Base-by-base conservation (phyloP, 176 grass and related monocot species). In the Hyparrhenia diplandra region DNA sequence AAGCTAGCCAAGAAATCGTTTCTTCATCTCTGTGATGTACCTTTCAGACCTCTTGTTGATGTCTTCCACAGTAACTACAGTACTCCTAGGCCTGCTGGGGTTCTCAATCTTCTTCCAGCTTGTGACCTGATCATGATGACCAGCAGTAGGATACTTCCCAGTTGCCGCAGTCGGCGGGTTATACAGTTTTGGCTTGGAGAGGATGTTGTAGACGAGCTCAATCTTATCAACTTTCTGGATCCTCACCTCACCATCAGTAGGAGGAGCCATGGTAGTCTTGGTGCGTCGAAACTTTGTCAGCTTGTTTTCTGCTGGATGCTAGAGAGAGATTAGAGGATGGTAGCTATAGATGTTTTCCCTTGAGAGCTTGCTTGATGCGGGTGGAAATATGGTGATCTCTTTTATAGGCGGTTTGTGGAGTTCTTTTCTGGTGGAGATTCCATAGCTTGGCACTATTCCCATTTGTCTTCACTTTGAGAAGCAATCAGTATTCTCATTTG, bases 151-250 rank as follows among this genome's bases (percentile, higher is more conserved):
- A 23, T 66, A 55, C 64, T 66, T 87, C 8, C 49, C 39, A 0
- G 36, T 67, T 20, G 11, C 9, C 9, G 12, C 30, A 41, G 45
- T 69, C 0, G n/a, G n/a, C n/a, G 71, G 23, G 14, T 32, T 71
- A 13, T 71, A 73, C 21, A 83, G 16, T 4, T 65, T 71, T 2
- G 86, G 75, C 68, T 74, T 88, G 37, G 47, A 60, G 29, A n/a
- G n/a, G n/a, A 83, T 46, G 67, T 79, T 88, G 46, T 71, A 32
- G 74, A 83, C 67, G 6, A 63, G 23, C 5, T 82, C 80, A n/a
- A 88, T 83, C 86, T 49, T 88, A 8, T 88, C 80, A 5, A 88
- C 80, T 46, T 88, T 88, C 13, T 88, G 80, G 64, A 88, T 81
- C 60, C 36, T 72, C 30, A 88, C 71, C 51, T 87, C 85, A 14